Conservation (phyloP, 164 flowering plant species). For the Stephania japonica region DNA sequence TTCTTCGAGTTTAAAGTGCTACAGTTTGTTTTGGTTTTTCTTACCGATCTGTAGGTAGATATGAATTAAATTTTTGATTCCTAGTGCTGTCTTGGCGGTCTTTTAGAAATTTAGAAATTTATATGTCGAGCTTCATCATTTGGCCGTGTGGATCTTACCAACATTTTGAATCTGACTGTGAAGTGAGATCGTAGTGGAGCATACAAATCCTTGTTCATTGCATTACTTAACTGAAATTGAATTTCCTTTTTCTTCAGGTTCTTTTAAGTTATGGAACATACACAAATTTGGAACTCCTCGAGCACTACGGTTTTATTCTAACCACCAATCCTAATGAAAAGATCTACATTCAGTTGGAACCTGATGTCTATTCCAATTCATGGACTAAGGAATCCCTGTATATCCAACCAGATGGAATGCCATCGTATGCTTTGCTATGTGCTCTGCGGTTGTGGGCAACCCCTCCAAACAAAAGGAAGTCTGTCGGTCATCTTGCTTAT, state of each 20-base stretch:
- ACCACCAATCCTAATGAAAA: constrained; percentile 73
- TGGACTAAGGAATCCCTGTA: constrained; percentile 66
- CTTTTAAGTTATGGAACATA: constrained; percentile 84
- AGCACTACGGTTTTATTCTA: constrained; percentile 87
- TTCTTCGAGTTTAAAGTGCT: not conserved
- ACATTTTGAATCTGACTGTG: no score
- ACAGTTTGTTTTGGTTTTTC: not conserved
- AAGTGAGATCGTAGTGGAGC: no score
- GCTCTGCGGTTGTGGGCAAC: constrained; percentile 77
- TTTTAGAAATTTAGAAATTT: no score
- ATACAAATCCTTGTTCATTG: no score
- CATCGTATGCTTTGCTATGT: constrained; percentile 70
- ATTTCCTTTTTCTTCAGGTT: constrained; percentile 45
- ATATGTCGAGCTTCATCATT: no score
- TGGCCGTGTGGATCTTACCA: no score
- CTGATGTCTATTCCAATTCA: constrained; percentile 38
- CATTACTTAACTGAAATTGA: not conserved
- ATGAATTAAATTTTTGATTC: no score
- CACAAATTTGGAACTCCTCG: constrained; percentile 91
- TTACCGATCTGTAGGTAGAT: no score
- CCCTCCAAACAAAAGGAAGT: constrained; percentile 46
- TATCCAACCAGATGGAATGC: constrained; percentile 66
- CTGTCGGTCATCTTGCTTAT: constrained; percentile 58
- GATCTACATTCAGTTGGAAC: constrained; percentile 51
- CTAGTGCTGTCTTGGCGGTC: no score